phyloP scores from a whole-genome alignment of 306 rosid genomes.

The Prunus mume region DNA sequence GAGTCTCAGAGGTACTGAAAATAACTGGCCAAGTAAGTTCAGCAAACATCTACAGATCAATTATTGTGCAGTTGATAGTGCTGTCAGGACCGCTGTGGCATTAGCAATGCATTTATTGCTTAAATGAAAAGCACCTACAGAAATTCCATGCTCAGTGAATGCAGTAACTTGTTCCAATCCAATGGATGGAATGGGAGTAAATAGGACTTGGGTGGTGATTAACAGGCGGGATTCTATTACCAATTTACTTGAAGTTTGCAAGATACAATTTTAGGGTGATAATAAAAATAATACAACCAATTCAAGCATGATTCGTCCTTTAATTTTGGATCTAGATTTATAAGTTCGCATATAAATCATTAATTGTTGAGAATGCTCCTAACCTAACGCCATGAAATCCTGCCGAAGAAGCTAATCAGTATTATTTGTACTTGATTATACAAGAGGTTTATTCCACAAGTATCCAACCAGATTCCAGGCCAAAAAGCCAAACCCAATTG shows the following conservation, averaged over 20 bases:
- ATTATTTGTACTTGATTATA: not conserved
- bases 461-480: too few relatives aligned
- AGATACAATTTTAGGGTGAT: too few relatives aligned
- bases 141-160: not conserved
- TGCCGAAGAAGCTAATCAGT: not conserved
- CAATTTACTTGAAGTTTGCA: too few relatives aligned
- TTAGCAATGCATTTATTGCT: not conserved
- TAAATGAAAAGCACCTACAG: not conserved
- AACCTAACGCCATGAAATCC: not conserved
- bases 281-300: too few relatives aligned
- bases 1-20: not conserved
- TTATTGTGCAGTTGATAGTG: conserved; percentile 10
- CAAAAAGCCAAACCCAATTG: not conserved
- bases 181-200: not conserved
- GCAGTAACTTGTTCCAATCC: not conserved
- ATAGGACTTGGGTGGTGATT: too few relatives aligned
- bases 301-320: too few relatives aligned
- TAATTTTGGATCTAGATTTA: too few relatives aligned
- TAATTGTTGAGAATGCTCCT: too few relatives aligned
- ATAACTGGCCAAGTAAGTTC: not conserved
- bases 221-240: not conserved
- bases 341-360: too few relatives aligned
- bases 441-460: not conserved
- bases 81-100: not conserved
- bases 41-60: conserved; percentile 3